Conservation (phyloP, 176 grass and related monocot species). For the Alopecurus myosuroides region DNA sequence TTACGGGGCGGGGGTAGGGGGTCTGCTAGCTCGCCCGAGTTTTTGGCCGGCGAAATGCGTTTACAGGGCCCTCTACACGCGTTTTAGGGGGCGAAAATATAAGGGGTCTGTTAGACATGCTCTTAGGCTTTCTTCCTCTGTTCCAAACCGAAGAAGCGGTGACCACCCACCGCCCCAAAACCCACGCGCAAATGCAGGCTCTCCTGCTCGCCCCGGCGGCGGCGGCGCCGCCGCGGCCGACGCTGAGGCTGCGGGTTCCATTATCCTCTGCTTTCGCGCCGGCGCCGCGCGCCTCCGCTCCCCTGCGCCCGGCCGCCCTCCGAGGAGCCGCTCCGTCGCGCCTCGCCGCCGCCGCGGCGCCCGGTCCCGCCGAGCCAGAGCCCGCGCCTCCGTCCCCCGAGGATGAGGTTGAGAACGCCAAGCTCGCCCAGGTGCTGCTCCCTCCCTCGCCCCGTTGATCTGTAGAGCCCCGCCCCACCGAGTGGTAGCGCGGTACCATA, state of each 20-base stretch:
- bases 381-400: slow-evolving; percentile 2
- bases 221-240: slow-evolving; percentile 12
- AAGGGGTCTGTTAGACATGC: too few relatives aligned
- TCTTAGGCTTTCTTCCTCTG: not conserved
- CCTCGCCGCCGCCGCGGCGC: not conserved
- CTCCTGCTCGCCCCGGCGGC: slow-evolving; percentile 27
- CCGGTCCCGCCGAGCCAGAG: slow-evolving; percentile 10
- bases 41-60: too few relatives aligned
- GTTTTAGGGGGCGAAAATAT: too few relatives aligned
- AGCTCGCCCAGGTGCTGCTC: slow-evolving; percentile 64
- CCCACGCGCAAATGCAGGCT: slow-evolving; percentile 39
- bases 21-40: too few relatives aligned
- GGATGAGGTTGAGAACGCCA: slow-evolving; percentile 48
- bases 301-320: not conserved
- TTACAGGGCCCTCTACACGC: too few relatives aligned
- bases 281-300: not conserved
- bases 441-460: not conserved
- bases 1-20: too few relatives aligned
- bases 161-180: not conserved
- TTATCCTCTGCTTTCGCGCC: not conserved
- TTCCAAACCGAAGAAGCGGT: not conserved
- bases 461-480: not conserved
- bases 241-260: not conserved
- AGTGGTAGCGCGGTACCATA: not conserved
- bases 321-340: not conserved